phyloP scores from a whole-genome alignment of 1,284 basidiomycete genomes.

The Coriolopsis trogii region DNA sequence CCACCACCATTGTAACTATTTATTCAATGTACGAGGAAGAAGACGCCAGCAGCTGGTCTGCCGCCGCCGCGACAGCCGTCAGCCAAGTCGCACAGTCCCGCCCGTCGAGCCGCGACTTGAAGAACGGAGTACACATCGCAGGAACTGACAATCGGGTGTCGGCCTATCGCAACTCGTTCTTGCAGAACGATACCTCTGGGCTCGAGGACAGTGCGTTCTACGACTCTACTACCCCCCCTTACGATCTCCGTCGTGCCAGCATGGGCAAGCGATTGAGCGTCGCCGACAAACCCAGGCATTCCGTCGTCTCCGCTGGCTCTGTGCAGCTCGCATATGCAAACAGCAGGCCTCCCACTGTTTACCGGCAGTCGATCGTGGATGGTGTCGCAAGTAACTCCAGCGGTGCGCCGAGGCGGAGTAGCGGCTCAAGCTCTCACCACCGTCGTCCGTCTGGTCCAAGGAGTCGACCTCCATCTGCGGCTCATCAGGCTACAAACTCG shows the following conservation, averaged over 20 bases:
- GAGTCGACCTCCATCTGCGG: constrained; percentile 16
- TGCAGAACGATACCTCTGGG: constrained; percentile 24
- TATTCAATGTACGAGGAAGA: constrained; percentile 77
- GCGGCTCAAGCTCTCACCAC: constrained; percentile 17
- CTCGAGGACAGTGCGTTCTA: constrained; percentile 36
- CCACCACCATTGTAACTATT: constrained; percentile 72
- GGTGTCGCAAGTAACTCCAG: constrained; percentile 21
- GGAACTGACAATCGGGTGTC: constrained; percentile 19
- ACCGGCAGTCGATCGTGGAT: constrained; percentile 19
- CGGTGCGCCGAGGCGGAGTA: constrained; percentile 20
- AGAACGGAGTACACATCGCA: constrained; percentile 29
- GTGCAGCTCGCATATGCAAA: constrained; percentile 35
- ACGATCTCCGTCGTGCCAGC: constrained; percentile 29
- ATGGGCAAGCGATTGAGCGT: constrained; percentile 26
- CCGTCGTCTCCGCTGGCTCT: constrained; percentile 32
- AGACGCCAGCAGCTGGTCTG: constrained; percentile 45
- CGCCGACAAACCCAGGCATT: constrained; percentile 27
- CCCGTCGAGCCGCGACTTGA: constrained; percentile 22
- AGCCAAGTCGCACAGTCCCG: constrained; percentile 28
- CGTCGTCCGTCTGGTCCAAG: constrained; percentile 19
- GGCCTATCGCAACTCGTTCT: constrained; percentile 29
- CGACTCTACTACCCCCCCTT: constrained; percentile 31
- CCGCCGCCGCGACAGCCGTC: constrained; percentile 33
- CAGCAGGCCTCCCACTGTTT: constrained; percentile 30
- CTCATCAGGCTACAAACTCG: constrained; percentile 11